phyloP scores from a whole-genome alignment of 129 eudicot genomes.

The Helianthus annuus region DNA sequence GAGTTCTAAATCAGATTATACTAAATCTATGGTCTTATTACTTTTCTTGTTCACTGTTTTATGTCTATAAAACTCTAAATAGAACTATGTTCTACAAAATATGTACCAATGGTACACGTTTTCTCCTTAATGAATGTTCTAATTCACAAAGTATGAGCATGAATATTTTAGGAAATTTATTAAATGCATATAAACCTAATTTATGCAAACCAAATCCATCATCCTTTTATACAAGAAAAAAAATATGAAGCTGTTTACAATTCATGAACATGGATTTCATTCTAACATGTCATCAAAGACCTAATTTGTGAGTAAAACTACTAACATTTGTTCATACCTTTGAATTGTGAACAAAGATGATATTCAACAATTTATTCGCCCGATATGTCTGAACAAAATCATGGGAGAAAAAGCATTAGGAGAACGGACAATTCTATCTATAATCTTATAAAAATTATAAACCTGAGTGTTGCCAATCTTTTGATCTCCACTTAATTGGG shows the following conservation, averaged over 20 bases:
- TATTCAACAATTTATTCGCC: too few species aligned
- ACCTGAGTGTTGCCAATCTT: too few species aligned
- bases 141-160: background rate
- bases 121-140: background rate
- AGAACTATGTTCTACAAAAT: background rate
- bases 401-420: too few species aligned
- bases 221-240: too few species aligned
- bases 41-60: background rate
- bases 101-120: background rate
- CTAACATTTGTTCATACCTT: background rate
- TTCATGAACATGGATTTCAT: background rate
- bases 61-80: background rate
- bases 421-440: too few species aligned
- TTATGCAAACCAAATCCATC: background rate
- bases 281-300: constrained; percentile 4
- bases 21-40: background rate
- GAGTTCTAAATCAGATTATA: background rate
- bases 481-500: too few species aligned
- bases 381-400: too few species aligned
- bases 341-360: background rate
- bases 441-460: too few species aligned
- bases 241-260: background rate
- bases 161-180: background rate
- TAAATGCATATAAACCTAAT: constrained; percentile 1
- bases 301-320: constrained; percentile 3